Evolutionary conservation across 2,329 filamentous ascomycete genomes (phyloP), one percentile per base, ranked within the genome.

Genomic region (Kalmusia sp.): DNA sequence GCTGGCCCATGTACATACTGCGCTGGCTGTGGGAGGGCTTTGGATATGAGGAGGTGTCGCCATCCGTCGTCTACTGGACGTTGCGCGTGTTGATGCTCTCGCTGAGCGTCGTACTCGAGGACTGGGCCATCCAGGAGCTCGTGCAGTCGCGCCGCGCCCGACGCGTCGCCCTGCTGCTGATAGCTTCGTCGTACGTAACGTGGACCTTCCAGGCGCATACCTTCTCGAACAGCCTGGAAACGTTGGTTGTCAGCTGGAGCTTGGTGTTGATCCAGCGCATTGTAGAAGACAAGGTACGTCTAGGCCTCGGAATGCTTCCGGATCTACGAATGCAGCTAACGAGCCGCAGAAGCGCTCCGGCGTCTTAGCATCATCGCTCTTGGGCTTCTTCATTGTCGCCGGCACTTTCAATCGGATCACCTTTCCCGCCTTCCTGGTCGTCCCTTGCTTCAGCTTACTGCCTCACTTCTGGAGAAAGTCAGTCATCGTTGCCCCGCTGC

Each of bases 121-220:
- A 99, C 79, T 98, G 95, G 93, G 95, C 95, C 9, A 85, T 99
- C 53, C 87, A 96, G 79, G 95, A 99, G 75, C 82, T 98, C 59
- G 87, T 97, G 50, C 86, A 87, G 57, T 89, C 89, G 33, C 87
- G 87, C 58, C 87, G 87, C 60, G 67, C 70, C n/a, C 87, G 92
- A 58, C 85, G 85, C 63, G 80, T 89, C 50, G 91, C 92, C 8
- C 85, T 96, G 38, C 81, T 96, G 39, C 82, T 99, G 52, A 90
- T 97, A 55, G 92, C 93, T 39, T 98, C 93, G 24, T 97, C 92
- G 22, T 99, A 98, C 77, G 93, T 97, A 64, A 99, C 95, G 41
- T 99, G 95, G 93, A 97, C 93, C 38, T 96, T 93, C 77, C 95
- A 99, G 77, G 95, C 92, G 15, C 95, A 99, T 76, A 98, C 95